Conservation (phyloP, 805 yeast genomes). For the Candida coquimbonensis region DNA sequence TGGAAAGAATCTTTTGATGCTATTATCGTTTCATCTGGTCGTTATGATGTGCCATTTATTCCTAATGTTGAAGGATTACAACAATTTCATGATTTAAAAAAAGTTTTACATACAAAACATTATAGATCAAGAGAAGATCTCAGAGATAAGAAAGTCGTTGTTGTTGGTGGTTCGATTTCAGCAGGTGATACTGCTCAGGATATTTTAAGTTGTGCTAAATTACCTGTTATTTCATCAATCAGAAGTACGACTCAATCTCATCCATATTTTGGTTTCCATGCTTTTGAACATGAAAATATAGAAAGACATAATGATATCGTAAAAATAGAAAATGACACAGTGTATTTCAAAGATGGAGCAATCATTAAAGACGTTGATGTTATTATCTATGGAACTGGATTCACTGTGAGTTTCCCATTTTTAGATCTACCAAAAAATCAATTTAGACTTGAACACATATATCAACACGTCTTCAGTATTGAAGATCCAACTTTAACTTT, state of each 20-base stretch:
- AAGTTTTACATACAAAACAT: constrained; percentile 25
- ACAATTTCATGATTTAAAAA: constrained; percentile 34
- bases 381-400: constrained; percentile 67
- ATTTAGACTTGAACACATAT: constrained; percentile 26
- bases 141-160: constrained; percentile 32
- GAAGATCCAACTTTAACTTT: constrained; percentile 41
- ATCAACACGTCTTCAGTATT: constrained; percentile 37
- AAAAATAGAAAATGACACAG: constrained; percentile 14
- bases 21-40: constrained; percentile 51
- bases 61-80: constrained; percentile 45
- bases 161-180: constrained; percentile 38
- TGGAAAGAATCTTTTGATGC: constrained; percentile 49
- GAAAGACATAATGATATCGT: neutral
- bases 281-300: constrained; percentile 3
- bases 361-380: constrained; percentile 37
- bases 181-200: constrained; percentile 38
- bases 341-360: constrained; percentile 39
- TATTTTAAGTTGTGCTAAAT: constrained; percentile 24
- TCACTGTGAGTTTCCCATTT: constrained; percentile 33
- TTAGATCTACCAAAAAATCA: constrained; percentile 22
- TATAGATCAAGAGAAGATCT: constrained; percentile 33
- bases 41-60: constrained; percentile 45
- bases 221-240: constrained; percentile 44
- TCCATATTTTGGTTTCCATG: constrained; percentile 1
- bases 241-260: constrained; percentile 3